Conservation (phyloP, 2,329 filamentous ascomycete genomes). For the Fusarium compactum region DNA sequence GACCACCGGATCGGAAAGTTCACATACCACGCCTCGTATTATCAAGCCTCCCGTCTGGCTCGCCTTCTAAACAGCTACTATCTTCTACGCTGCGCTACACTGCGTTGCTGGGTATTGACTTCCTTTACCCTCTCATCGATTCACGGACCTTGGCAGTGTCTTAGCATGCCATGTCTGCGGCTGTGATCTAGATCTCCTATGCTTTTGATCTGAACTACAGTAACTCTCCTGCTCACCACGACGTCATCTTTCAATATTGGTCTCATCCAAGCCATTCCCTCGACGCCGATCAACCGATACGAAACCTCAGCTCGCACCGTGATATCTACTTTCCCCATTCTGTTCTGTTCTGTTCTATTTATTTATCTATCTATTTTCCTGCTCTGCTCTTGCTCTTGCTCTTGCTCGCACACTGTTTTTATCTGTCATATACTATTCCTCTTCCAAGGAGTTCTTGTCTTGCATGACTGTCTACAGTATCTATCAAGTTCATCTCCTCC, state of each 20-base stretch:
- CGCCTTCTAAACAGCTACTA: conserved; percentile 2
- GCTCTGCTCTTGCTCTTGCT: conserved; percentile 7
- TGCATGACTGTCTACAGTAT: conserved; percentile 40
- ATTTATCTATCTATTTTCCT: neutral
- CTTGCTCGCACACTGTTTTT: conserved; percentile 11
- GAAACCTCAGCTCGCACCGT: conserved; percentile 32
- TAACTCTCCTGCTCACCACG: conserved; percentile 33
- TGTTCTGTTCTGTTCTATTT: neutral
- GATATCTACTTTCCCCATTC: conserved; percentile 17
- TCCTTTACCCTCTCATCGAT: conserved; percentile 21
- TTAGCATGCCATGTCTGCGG: conserved; percentile 39
- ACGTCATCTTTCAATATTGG: conserved; percentile 38
- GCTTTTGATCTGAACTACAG: conserved; percentile 25
- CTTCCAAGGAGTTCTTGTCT: conserved; percentile 19
- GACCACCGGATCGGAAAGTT: conserved; percentile 32
- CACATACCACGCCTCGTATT: conserved; percentile 27
- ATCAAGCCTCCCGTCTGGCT: conserved; percentile 25
- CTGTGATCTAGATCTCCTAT: conserved; percentile 42
- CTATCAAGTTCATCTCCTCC: conserved; percentile 14
- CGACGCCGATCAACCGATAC: conserved; percentile 28
- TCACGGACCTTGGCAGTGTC: conserved; percentile 32
- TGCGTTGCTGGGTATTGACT: conserved; percentile 31
- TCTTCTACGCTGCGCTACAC: conserved; percentile 5
- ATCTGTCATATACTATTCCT: conserved; percentile 7
- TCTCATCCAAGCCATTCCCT: conserved; percentile 35